These are phyloP conservation scores for Grammothele lineata DNA, from an alignment of 768 basidiomycete species.

Conservation along the genomic window DNA sequence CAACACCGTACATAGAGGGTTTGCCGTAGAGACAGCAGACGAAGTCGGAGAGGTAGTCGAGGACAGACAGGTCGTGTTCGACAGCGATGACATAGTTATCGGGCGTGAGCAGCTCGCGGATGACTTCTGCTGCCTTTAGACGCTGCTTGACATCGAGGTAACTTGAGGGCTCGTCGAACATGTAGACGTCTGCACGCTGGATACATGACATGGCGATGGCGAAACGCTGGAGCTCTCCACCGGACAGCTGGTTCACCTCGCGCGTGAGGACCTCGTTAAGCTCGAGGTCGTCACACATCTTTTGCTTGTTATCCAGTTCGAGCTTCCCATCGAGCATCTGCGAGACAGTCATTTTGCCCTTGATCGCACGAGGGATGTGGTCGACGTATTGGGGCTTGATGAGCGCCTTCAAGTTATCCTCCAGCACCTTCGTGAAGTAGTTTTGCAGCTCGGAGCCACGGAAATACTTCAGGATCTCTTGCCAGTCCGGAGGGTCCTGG, in stretches of 20 bases:
- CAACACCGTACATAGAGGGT: slow-evolving; percentile 96
- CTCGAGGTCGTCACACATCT: slow-evolving; percentile 83
- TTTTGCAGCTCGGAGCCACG: slow-evolving; percentile 98
- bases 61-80: slow-evolving; percentile 97
- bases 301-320: slow-evolving; percentile 85
- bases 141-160: slow-evolving; percentile 97
- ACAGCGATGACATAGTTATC: slow-evolving; percentile 94
- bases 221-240: slow-evolving; percentile 97
- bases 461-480: slow-evolving; percentile 97
- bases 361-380: slow-evolving; percentile 95
- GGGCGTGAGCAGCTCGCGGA: slow-evolving; percentile 78
- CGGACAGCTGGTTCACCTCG: slow-evolving; percentile 82
- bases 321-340: slow-evolving; percentile 92
- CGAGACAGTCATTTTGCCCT: slow-evolving; percentile 78
- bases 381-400: slow-evolving; percentile 99
- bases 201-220: slow-evolving; percentile 98
- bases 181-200: slow-evolving; percentile 96
- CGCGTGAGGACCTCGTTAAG: slow-evolving; percentile 82
- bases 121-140: slow-evolving; percentile 90
- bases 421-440: slow-evolving; percentile 98
- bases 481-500: slow-evolving; percentile 98
- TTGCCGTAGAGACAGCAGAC: slow-evolving; percentile 98
- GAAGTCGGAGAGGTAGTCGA: slow-evolving; percentile 98
- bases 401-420: slow-evolving; percentile 96
- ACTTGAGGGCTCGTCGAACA: slow-evolving; percentile 99